Evolutionary conservation across 1,284 basidiomycete species (phyloP), one percentile per base, ranked within the genome.

Genomic region (Moniliella sp.): DNA sequence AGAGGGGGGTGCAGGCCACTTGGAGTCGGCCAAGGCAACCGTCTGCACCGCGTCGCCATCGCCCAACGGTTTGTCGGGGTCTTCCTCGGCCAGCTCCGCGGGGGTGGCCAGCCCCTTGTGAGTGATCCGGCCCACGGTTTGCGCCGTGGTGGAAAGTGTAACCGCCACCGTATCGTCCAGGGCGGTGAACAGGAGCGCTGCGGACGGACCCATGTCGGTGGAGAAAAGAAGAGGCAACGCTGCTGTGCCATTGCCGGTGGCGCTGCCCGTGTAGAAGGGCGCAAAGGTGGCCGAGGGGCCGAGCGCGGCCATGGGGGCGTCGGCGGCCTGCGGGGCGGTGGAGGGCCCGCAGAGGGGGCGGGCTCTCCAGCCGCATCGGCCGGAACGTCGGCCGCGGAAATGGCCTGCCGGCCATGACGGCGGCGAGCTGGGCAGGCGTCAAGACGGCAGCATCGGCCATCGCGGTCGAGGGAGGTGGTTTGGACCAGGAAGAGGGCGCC

Each of bases 1-100:
- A 23, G 7, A 7, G n/a, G 8, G 7, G 21, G n/a, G 8, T 23
- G 21, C 8, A 23, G 8, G 7, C 21, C 21, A 23, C n/a, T n/a
- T 7, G n/a, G n/a, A 7, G 21, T 23, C n/a, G 21, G 78, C 75
- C 27, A 83, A 65, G 7, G 80, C 72, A 21, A 84, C 74, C 4
- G 52, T 42, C 4, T 21, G 18, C 23, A 32, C n/a, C n/a, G n/a
- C n/a, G n/a, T n/a, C n/a, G n/a, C n/a, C n/a, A n/a, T n/a, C n/a
- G n/a, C n/a, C n/a, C n/a, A n/a, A n/a, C n/a, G n/a, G 14, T 23
- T 15, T 15, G 15, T 28, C 21, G 8, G 15, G 10, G 32, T 33
- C 31, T 4, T 15, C 31, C 12, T 14, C 10, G 25, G 26, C 13
- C 3, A 25, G 15, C 18, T 18, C 21, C n/a, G 18, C 31, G 9